These are phyloP conservation scores for Endoconidiophora laricicola DNA, from an alignment of 2,329 filamentous ascomycete genomes.

Conservation along the genomic window DNA sequence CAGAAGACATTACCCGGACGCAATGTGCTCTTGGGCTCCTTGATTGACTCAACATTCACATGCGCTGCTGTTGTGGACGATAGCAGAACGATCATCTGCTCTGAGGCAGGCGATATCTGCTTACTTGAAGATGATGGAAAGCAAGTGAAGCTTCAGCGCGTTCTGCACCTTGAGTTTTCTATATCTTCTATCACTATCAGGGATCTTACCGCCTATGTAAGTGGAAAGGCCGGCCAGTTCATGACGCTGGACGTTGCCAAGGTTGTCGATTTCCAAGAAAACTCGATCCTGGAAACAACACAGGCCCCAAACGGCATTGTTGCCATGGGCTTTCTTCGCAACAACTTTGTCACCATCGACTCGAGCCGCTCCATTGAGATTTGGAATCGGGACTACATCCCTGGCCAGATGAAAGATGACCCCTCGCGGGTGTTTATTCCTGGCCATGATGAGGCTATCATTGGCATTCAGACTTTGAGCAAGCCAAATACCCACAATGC, in stretches of 20 bases:
- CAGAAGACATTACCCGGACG: conserved; percentile 61
- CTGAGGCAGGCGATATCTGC: conserved; percentile 80
- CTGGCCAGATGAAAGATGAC: conserved; percentile 23
- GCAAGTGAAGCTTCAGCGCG: conserved; percentile 51
- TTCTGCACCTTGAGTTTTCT: conserved; percentile 49
- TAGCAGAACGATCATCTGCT: conserved; percentile 63
- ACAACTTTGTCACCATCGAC: conserved; percentile 60
- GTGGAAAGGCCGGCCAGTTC: conserved; percentile 47
- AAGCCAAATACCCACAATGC: conserved; percentile 45
- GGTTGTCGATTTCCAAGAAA: conserved; percentile 26
- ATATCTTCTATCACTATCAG: conserved; percentile 51
- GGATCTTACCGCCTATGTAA: conserved; percentile 45
- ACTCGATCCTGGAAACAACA: conserved; percentile 24
- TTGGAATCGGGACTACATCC: conserved; percentile 31
- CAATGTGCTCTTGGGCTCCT: conserved; percentile 67
- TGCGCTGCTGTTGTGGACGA: conserved; percentile 58
- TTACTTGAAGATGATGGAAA: conserved; percentile 62
- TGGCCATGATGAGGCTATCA: conserved; percentile 45
- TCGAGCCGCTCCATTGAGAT: conserved; percentile 59
- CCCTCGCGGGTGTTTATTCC: conserved; percentile 38
- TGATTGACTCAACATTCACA: conserved; percentile 74
- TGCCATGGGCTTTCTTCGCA: conserved; percentile 51
- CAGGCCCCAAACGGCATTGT: conserved; percentile 33
- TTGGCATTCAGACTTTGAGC: conserved; percentile 55
- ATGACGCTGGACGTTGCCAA: conserved; percentile 34